These are phyloP conservation scores for Goniomonas avonlea DNA, from an alignment of 78 protist species.

Conservation along the genomic window DNA sequence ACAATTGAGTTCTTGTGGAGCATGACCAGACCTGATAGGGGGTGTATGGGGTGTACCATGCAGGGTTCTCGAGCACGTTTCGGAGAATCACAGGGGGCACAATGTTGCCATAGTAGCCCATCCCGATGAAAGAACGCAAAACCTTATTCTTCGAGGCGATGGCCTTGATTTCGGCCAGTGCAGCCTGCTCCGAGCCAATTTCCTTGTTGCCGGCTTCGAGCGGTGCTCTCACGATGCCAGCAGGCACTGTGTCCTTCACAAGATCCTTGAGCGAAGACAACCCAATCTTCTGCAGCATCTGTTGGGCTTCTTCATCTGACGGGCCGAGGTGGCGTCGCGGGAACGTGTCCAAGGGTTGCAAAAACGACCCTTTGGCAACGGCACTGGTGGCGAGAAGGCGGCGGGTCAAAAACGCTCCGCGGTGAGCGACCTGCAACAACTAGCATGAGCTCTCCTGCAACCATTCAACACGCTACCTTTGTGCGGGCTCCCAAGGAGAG, in stretches of 20 bases:
- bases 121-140: slow-evolving; percentile 29
- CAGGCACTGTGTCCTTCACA: slow-evolving; percentile 58
- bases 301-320: slow-evolving; percentile 23
- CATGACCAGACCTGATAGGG: slow-evolving; percentile 81
- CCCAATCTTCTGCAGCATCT: slow-evolving; percentile 39
- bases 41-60: slow-evolving; percentile 99
- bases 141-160: not conserved
- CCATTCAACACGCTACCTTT: too few relatives aligned
- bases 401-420: too few relatives aligned
- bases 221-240: slow-evolving; percentile 26
- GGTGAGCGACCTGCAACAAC: too few relatives aligned
- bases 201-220: slow-evolving; percentile 15
- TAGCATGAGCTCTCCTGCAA: too few relatives aligned
- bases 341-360: too few relatives aligned
- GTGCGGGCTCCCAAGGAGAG: too few relatives aligned
- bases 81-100: slow-evolving; percentile 86
- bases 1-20: not conserved
- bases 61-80: slow-evolving; percentile 89
- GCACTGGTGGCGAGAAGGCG: too few relatives aligned
- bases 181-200: slow-evolving; percentile 1
- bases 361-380: too few relatives aligned
- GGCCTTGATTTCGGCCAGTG: not conserved
- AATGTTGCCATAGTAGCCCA: slow-evolving; percentile 65
- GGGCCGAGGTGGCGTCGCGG: not conserved
- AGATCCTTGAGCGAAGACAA: slow-evolving; percentile 56